phyloP scores from a whole-genome alignment of 495 filamentous ascomycete genomes.

The Penicillium macrosclerotiorum region DNA sequence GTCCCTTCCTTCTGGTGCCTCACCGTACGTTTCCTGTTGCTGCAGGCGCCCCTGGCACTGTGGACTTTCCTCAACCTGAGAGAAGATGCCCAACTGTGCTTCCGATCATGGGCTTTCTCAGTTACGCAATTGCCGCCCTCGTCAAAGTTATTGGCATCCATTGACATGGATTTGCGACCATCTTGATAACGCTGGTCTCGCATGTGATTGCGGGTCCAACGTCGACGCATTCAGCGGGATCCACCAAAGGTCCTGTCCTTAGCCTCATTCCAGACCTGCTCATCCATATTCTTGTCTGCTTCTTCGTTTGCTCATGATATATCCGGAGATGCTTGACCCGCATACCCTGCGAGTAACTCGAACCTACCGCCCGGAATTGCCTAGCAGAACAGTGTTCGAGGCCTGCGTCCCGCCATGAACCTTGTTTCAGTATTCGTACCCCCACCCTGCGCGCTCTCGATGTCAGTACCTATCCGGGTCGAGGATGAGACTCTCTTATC shows the following conservation, averaged over 20 bases:
- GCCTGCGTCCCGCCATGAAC: background rate
- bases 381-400: no score
- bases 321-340: background rate
- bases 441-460: constrained; percentile 6
- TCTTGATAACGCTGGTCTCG: constrained; percentile 19
- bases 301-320: background rate
- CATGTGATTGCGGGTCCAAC: constrained; percentile 45
- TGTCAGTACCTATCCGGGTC: background rate
- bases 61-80: no score
- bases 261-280: no score
- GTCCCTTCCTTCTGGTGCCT: no score
- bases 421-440: constrained; percentile 1
- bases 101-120: background rate
- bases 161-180: background rate
- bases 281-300: constrained; percentile 9
- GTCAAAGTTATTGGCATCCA: constrained; percentile 3
- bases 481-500: constrained; percentile 10
- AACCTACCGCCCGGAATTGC: no score
- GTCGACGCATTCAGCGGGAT: constrained; percentile 17
- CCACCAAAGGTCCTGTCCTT: constrained; percentile 2
- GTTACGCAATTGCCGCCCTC: constrained; percentile 5
- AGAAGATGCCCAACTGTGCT: no score
- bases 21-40: no score
- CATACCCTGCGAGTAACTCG: background rate
- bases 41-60: no score